Percentiles rank a stretch among this genome's conserved stretches.
These are phyloP conservation scores for Camelina laxa DNA, from an alignment of 345 rosid species.

Conservation along the genomic window DNA sequence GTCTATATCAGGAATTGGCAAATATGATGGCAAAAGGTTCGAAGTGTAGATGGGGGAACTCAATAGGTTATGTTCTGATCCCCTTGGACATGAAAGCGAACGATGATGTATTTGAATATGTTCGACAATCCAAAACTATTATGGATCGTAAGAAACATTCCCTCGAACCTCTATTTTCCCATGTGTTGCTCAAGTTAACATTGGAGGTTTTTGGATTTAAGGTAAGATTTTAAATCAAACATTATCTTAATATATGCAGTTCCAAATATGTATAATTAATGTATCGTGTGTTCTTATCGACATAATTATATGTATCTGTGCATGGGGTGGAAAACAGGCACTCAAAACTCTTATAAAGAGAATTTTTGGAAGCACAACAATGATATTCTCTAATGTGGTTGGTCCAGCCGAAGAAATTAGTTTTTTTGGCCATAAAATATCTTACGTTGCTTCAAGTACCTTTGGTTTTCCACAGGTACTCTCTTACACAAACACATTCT, in stretches of 20 bases:
- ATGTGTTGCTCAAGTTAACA: slow-evolving; percentile 35
- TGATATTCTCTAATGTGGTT: slow-evolving; percentile 51
- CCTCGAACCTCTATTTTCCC: slow-evolving; percentile 56
- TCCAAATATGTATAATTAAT: neutral
- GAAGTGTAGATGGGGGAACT: slow-evolving; percentile 57
- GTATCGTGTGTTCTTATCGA: neutral
- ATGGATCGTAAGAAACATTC: slow-evolving; percentile 59
- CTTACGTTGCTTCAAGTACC: slow-evolving; percentile 53
- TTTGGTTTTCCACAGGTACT: slow-evolving; percentile 61
- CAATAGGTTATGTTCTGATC: slow-evolving; percentile 50
- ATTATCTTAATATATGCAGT: neutral
- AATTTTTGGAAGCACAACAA: slow-evolving; percentile 49
- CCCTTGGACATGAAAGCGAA: slow-evolving; percentile 48
- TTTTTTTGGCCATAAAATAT: slow-evolving; percentile 44
- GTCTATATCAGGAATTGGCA: slow-evolving; percentile 41
- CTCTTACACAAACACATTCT: neutral
- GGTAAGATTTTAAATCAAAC: slow-evolving; percentile 32
- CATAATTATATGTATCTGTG: neutral
- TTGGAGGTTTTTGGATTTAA: slow-evolving; percentile 42
- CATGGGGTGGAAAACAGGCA: slow-evolving; percentile 35
- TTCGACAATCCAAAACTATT: slow-evolving; percentile 48
- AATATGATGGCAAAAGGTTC: slow-evolving; percentile 55
- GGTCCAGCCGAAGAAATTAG: slow-evolving; percentile 63
- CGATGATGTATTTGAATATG: slow-evolving; percentile 52
- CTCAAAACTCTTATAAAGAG: slow-evolving; percentile 52